These are phyloP conservation scores for Epicoccum sorghinum DNA, from an alignment of 2,329 filamentous ascomycete species.

Conservation along the genomic window DNA sequence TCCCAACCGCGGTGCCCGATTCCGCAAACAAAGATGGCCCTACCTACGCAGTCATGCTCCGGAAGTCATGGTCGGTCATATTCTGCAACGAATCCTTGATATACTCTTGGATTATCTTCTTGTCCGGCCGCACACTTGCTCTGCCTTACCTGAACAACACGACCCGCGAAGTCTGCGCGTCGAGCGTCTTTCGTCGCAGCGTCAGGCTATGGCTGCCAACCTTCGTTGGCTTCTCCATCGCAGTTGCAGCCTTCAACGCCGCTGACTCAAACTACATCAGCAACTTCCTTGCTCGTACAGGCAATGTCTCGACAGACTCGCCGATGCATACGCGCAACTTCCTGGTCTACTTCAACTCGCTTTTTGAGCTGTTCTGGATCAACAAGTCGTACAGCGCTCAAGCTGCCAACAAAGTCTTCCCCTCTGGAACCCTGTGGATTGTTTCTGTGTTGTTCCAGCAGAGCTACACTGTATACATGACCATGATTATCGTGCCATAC, in stretches of 20 bases:
- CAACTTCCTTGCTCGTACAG: constrained; percentile 45
- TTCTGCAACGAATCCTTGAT: constrained; percentile 56
- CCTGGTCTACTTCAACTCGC: constrained; percentile 53
- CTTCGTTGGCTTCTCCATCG: constrained; percentile 49
- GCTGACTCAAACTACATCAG: constrained; percentile 42
- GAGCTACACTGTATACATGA: constrained; percentile 56
- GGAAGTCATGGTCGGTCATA: constrained; percentile 53
- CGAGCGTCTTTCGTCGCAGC: constrained; percentile 51
- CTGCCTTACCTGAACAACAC: constrained; percentile 51
- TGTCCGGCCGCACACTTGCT: constrained; percentile 53
- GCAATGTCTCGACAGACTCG: constrained; percentile 47
- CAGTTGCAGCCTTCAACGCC: constrained; percentile 45
- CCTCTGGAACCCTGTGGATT: constrained; percentile 55
- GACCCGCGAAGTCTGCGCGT: constrained; percentile 44
- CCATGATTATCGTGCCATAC: constrained; percentile 55
- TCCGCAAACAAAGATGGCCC: constrained; percentile 47
- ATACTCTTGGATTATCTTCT: constrained; percentile 54
- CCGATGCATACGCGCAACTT: constrained; percentile 47
- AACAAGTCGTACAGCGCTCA: constrained; percentile 47
- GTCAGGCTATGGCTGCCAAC: constrained; percentile 52
- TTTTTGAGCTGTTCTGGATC: constrained; percentile 57
- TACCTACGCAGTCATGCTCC: constrained; percentile 49
- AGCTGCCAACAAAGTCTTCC: constrained; percentile 52
- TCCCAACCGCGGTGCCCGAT: constrained; percentile 49
- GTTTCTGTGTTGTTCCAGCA: constrained; percentile 54